Base-by-base conservation (phyloP, 495 filamentous ascomycete species). In the Daldinia caldariorum region DNA sequence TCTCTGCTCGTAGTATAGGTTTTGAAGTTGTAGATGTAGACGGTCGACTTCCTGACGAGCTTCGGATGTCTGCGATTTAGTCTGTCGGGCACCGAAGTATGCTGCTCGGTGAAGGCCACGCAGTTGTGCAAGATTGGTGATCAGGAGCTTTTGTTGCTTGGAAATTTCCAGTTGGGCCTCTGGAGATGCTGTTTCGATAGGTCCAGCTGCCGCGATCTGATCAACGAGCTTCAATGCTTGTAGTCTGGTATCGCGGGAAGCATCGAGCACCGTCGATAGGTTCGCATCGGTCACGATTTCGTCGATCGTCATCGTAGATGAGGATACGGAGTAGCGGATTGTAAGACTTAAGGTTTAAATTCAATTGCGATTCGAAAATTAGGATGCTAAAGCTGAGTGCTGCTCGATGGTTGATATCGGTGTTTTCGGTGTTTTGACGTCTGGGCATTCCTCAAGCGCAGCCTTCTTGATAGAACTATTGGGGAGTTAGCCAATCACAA, bases 1-100 rank as follows among this genome's bases (percentile, higher is more conserved):
- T 63, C 92, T 85, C 78, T 97, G 93, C 78, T 99, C 95, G 78
- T 99, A 99, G 79, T 96, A 94, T 26, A 99, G 83, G 77, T 99
- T 99, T 78, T 98, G 94, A 31, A 98, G 83, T 76, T 96, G 90
- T 18, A 99, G 86, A 81, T 97, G 94, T 63, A 98, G 83, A 58
- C 89, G 87, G 75, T 99, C 95, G 58, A 97, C 92, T 79, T 97
- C 94, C 76, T 93, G 90, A 26, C 94, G 89, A 34, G 89, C 91
- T 76, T 97, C 93, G 32, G 91, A 90, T 8, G 96, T 97, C 71
- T 86, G 82, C 57, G 89, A 86, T 76, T 98, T 99, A 37, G 94
- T 97, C 61, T 94, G 88, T 62, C 95, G 89, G 38, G 94, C 91
- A 16, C 87, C 84, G 60, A 97, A 85, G 69, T 92, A 87, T 10